Evolutionary conservation across 176 grass and related monocot species (phyloP).

Genomic region (Cocos nucifera): DNA sequence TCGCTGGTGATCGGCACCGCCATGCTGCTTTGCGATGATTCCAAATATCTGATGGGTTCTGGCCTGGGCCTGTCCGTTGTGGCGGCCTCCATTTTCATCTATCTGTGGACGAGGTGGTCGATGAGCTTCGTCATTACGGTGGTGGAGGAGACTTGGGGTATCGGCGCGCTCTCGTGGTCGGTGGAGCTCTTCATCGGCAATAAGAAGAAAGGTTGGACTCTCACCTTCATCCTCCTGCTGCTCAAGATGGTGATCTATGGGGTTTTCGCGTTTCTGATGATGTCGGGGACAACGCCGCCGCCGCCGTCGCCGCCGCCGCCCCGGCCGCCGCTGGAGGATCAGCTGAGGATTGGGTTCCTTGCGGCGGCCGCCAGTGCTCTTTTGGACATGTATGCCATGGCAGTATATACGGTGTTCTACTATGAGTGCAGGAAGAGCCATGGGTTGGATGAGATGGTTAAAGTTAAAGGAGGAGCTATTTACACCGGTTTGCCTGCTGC

Average conservation of each 20-base stretch:
- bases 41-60: not conserved
- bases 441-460: slow-evolving; percentile 17
- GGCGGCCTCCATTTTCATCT: slow-evolving; percentile 16
- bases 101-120: slow-evolving; percentile 32
- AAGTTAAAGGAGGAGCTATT: slow-evolving; percentile 5
- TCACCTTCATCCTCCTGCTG: slow-evolving; percentile 26
- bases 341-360: slow-evolving; percentile 17
- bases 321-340: slow-evolving; percentile 1
- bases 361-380: slow-evolving; percentile 17
- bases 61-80: not conserved
- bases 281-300: not conserved
- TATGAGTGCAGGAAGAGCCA: slow-evolving; percentile 42
- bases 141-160: slow-evolving; percentile 40
- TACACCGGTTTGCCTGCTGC: slow-evolving; percentile 18
- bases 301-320: not conserved
- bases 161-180: slow-evolving; percentile 42
- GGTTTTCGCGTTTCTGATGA: slow-evolving; percentile 3
- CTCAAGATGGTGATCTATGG: slow-evolving; percentile 20
- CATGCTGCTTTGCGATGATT: not conserved
- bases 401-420: slow-evolving; percentile 37
- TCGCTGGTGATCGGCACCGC: slow-evolving; percentile 3
- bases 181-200: slow-evolving; percentile 41
- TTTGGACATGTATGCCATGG: slow-evolving; percentile 26
- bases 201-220: slow-evolving; percentile 17
- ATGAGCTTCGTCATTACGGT: slow-evolving; percentile 30